A percentile compares a stretch with the other conserved stretches of the same genome.
These are phyloP conservation scores for Brachypodium distachyon DNA, from an alignment of 202 grass and related monocot genomes.

Conservation along the genomic window DNA sequence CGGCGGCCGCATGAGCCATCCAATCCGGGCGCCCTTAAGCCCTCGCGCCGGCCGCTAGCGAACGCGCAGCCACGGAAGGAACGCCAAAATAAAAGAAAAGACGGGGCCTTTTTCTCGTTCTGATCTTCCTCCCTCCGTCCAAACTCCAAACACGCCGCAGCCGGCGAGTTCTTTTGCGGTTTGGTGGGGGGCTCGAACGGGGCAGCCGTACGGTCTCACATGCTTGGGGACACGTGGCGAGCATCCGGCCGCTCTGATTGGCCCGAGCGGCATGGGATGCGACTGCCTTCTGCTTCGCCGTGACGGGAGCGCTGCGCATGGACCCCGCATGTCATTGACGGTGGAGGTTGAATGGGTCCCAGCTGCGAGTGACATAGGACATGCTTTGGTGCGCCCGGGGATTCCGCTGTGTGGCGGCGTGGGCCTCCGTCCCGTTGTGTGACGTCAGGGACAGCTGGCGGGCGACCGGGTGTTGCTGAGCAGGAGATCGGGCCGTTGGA, in stretches of 20 bases:
- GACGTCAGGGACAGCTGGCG: conserved; percentile 31
- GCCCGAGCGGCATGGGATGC: not conserved
- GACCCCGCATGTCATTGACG: not conserved
- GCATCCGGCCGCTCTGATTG: conserved; percentile 1
- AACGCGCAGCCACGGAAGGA: not conserved
- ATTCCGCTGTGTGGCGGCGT: conserved; percentile 16
- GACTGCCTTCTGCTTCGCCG: not conserved
- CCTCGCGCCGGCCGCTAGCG: not conserved
- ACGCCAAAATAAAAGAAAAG: not conserved
- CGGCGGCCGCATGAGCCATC: conserved; percentile 31
- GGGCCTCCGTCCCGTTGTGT: not conserved
- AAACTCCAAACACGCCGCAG: not conserved
- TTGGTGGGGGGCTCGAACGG: not conserved
- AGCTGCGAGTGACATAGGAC: not conserved
- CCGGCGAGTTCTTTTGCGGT: not conserved
- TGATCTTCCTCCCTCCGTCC: not conserved
- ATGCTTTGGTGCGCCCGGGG: not conserved
- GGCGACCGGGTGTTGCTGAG: not conserved
- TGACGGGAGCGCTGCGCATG: not conserved
- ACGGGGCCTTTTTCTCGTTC: not conserved
- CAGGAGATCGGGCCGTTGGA: not conserved
- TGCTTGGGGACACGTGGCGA: conserved; percentile 12
- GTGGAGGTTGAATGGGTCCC: not conserved
- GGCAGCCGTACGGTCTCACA: not conserved
- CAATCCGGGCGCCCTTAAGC: conserved; percentile 1